These are phyloP conservation scores for Epichloe bromicola DNA, from an alignment of 2,329 filamentous ascomycete species.

Conservation along the genomic window DNA sequence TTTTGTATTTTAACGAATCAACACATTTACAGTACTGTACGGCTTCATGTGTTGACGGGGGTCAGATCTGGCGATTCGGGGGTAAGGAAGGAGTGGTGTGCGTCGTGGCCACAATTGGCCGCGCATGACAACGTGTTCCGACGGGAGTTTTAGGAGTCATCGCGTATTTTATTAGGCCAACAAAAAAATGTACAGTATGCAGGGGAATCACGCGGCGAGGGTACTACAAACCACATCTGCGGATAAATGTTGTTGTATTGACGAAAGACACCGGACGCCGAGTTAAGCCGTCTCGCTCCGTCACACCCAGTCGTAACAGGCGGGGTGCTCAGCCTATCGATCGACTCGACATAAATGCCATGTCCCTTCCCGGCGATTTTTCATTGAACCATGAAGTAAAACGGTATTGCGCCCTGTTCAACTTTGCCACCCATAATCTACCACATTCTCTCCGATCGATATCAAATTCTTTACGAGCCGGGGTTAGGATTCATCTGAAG, in stretches of 20 bases:
- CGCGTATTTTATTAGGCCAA: not conserved
- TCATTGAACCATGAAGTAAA: not conserved
- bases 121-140: no score
- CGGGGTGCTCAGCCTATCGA: slow-evolving; percentile 21
- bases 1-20: no score
- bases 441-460: slow-evolving; percentile 11
- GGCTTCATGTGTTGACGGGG: no score
- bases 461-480: slow-evolving; percentile 41
- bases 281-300: slow-evolving; percentile 25
- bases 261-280: slow-evolving; percentile 29
- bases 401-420: not conserved
- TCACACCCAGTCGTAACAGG: slow-evolving; percentile 17
- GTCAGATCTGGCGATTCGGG: no score
- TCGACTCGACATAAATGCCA: slow-evolving; percentile 23
- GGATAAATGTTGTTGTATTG: slow-evolving; percentile 25
- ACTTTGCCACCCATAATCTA: slow-evolving; percentile 16
- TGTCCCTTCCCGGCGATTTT: slow-evolving; percentile 20
- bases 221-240: slow-evolving; percentile 5
- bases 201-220: not conserved
- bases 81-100: no score
- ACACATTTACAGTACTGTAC: no score
- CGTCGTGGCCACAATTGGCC: no score
- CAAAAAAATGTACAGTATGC: not conserved
- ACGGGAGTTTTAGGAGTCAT: not conserved
- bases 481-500: slow-evolving; percentile 78